Evolutionary conservation across 495 filamentous ascomycete species (phyloP).

Genomic region (Aspergillus avenaceus): DNA sequence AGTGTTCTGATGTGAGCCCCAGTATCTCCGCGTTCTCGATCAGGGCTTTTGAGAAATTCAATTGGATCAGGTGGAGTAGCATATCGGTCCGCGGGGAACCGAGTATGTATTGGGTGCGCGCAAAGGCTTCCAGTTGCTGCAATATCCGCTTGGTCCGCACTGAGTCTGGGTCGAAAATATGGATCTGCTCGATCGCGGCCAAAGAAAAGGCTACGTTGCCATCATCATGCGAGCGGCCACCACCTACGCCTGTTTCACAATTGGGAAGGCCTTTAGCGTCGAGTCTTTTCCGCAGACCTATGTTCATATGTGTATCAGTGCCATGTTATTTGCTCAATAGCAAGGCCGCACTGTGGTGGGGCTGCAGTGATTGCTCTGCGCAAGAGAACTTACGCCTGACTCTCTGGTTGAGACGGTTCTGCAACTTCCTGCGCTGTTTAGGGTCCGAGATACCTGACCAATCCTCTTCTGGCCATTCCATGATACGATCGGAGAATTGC

Average conservation of each 20-base stretch:
- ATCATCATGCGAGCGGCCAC: neutral
- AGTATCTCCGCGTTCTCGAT: slow-evolving; percentile 18
- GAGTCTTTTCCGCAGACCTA: neutral
- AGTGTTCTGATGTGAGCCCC: slow-evolving; percentile 9
- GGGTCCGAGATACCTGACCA: slow-evolving; percentile 20
- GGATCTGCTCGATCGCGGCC: neutral
- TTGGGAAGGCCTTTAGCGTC: neutral
- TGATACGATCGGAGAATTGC: slow-evolving; percentile 1
- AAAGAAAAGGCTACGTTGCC: neutral
- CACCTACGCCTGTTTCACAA: too few species aligned
- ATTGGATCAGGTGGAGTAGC: slow-evolving; percentile 23
- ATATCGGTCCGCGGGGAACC: slow-evolving; percentile 25
- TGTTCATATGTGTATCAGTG: neutral
- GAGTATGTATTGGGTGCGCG: neutral
- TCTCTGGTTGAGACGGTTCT: slow-evolving; percentile 27
- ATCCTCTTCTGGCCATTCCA: slow-evolving; percentile 7
- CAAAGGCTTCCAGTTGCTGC: slow-evolving; percentile 8
- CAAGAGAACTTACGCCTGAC: slow-evolving; percentile 10
- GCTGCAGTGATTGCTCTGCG: neutral
- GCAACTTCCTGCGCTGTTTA: slow-evolving; percentile 11
- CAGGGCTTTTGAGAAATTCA: slow-evolving; percentile 25
- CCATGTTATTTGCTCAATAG: too few species aligned
- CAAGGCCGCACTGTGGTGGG: too few species aligned
- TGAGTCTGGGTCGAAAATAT: slow-evolving; percentile 1
- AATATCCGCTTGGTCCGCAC: neutral